These are phyloP conservation scores for Porcisia hertigi DNA, from an alignment of 208 protist species.

Conservation along the genomic window DNA sequence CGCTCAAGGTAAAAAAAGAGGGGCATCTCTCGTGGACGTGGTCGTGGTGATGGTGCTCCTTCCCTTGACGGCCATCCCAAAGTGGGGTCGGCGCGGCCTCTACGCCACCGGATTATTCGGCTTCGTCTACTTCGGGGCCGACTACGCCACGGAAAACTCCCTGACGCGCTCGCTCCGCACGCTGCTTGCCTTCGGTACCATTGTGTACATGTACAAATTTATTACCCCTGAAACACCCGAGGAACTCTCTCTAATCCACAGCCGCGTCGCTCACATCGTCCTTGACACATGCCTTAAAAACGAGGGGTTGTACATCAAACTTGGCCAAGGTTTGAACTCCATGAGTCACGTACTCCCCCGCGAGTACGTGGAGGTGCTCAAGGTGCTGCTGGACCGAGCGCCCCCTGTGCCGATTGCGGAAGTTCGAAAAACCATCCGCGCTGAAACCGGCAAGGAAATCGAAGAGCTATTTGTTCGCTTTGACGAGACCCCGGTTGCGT, in stretches of 20 bases:
- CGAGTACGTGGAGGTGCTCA: slow-evolving; percentile 78
- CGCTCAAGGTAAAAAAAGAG: neutral
- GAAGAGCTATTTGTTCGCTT: slow-evolving; percentile 89
- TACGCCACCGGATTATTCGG: slow-evolving; percentile 29
- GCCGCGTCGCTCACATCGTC: slow-evolving; percentile 41
- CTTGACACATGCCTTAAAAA: slow-evolving; percentile 73
- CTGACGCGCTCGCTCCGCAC: slow-evolving; percentile 67
- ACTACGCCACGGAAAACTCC: slow-evolving; percentile 62
- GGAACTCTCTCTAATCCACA: slow-evolving; percentile 61
- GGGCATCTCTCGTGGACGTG: neutral
- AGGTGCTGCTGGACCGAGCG: slow-evolving; percentile 76
- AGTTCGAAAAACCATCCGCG: slow-evolving; percentile 54
- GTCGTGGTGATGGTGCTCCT: neutral
- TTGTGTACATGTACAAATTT: slow-evolving; percentile 72
- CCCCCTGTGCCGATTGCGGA: slow-evolving; percentile 48
- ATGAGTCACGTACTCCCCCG: slow-evolving; percentile 88
- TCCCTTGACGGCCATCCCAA: neutral
- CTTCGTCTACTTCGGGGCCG: slow-evolving; percentile 27
- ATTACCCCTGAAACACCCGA: slow-evolving; percentile 54
- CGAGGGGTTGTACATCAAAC: slow-evolving; percentile 90
- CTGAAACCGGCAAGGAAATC: slow-evolving; percentile 58
- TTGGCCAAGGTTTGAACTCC: slow-evolving; percentile 83
- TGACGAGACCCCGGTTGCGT: slow-evolving; percentile 88
- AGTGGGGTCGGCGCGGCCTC: slow-evolving; percentile 30
- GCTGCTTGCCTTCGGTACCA: slow-evolving; percentile 32